Base-by-base conservation (phyloP, 108 stramenopile species). In the Aurantiochytrium sp. region DNA sequence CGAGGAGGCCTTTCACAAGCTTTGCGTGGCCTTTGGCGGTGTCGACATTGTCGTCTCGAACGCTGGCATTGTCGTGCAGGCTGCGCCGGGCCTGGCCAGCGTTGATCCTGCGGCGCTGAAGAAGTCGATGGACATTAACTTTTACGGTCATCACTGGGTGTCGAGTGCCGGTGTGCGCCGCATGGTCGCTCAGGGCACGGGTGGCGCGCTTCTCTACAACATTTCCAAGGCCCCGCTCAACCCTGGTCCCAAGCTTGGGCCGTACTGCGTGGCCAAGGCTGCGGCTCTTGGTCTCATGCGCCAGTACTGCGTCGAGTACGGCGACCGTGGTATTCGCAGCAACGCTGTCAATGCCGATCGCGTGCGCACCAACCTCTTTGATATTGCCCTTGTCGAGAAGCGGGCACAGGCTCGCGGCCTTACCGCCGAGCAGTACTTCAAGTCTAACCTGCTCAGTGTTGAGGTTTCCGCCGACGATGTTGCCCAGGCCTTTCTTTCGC, bases 201-300 rank as follows among this genome's bases (percentile, higher is more conserved):
- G 76, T 12, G 76, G 76, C 45, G 45, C 49, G 16, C 76, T 83
- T 18, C 76, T 83, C 51, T 83, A 83, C 76, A 83, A 83, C 76
- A 53, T 83, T 53, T 53, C 49, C 49, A 83, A 83, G 76, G 76
- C 76, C 10, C 76, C 76, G 10, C 76, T 83, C 51, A 83, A 83
- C 51, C 76, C 76, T 1, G 76, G 76, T 45, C 76, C 76, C n/a
- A 83, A 83, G 76, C 76, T 83, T 35, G 76, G 76, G 43, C 76
- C 76, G n/a, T 83, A 83, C 76, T 83, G 76, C 76, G 51, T 83
- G 14, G 76, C 76, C 76, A 83, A 83, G 51, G 76, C 76, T 6
- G 76, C 76, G 28, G 76, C 76, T 23, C 76, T 83, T 45, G 76
- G 49, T 2, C 76, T 83, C 76, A 83, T 83, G 76, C 76, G 76